Evolutionary conservation across 306 rosid genomes (phyloP), one percentile per base, ranked within the genome.

Genomic region (Prunus campanulata): DNA sequence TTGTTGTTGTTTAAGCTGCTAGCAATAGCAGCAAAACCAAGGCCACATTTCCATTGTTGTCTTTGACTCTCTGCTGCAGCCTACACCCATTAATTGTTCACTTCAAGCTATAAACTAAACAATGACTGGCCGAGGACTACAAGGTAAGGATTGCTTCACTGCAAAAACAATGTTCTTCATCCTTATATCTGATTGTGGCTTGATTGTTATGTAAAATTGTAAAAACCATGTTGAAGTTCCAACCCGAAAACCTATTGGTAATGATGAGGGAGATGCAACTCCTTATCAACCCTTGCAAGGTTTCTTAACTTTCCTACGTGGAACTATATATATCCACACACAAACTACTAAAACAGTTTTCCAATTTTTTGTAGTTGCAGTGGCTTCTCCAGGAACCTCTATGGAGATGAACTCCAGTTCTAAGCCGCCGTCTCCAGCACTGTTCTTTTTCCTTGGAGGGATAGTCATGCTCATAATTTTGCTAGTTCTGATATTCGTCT

Each of bases 401-500:
- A 55, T 18, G 77, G 70, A n/a, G 59, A 35, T 15, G 83, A 62
- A 65, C 56, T 62, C 88, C 19, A 3, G 68, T 14, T 20, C 80
- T 19, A 72, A 2, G 46, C 18, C 11, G 14, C 4, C 1, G 6
- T 66, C 86, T 15, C 82, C 77, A 63, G 75, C 72, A 30, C 27
- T 88, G 59, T 87, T 77, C 86, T 86, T 93, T 78, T 83, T 90
- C 80, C 92, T 91, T 62, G 98, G 98, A 66, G 93, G 84, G 62
- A 19, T 85, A 71, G 72, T 72, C 50, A 69, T 84, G 79, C 79
- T 93, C 57, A 71, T 81, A 56, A 66, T 91, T 74, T 65, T 93
- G 82, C 66, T 90, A 19, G 59, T 86, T 80, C 68, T 90, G 73
- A 14, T 85, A 42, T 82, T 79, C 32, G 24, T 93, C 60, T 88